Evolutionary conservation across 768 basidiomycete genomes (phyloP).

Genomic region (Pisolithus sp.): DNA sequence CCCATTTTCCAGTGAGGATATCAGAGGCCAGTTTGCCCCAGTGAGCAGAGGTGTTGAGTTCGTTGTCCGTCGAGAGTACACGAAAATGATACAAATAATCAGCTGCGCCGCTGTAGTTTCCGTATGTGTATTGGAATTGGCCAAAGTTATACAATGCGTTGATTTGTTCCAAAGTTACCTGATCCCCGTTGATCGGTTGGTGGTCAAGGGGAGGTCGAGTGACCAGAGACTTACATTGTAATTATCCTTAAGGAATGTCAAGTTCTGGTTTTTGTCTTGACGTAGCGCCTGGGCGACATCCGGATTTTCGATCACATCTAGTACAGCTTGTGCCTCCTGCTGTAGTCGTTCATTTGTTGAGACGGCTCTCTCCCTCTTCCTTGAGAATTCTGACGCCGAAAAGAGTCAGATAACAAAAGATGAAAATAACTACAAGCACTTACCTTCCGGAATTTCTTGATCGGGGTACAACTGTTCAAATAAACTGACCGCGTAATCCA

Average conservation of each 20-base stretch:
- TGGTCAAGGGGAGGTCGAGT: not conserved
- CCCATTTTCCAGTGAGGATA: slow-evolving; percentile 93
- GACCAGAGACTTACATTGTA: slow-evolving; percentile 58
- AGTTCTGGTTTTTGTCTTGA: slow-evolving; percentile 95
- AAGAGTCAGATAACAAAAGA: not conserved
- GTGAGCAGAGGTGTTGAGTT: slow-evolving; percentile 92
- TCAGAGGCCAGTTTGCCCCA: slow-evolving; percentile 99
- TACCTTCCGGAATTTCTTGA: slow-evolving; percentile 63
- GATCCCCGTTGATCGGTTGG: slow-evolving; percentile 5
- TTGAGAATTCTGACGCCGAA: slow-evolving; percentile 62
- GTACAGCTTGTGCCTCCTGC: slow-evolving; percentile 85
- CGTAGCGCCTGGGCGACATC: slow-evolving; percentile 91
- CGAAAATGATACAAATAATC: slow-evolving; percentile 99
- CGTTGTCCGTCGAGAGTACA: slow-evolving; percentile 87
- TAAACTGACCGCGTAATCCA: slow-evolving; percentile 82
- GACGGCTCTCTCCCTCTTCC: slow-evolving; percentile 76
- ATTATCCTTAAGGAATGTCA: slow-evolving; percentile 90
- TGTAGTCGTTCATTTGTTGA: slow-evolving; percentile 79
- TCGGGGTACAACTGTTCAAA: slow-evolving; percentile 76
- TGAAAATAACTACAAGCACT: slow-evolving; percentile 10
- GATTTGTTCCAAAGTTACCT: slow-evolving; percentile 95
- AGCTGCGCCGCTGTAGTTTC: slow-evolving; percentile 93
- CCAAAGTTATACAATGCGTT: slow-evolving; percentile 96
- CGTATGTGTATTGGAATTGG: slow-evolving; percentile 98
- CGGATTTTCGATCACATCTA: slow-evolving; percentile 95